phyloP scores from a whole-genome alignment of 352 stramenopile genomes.

The Plasmopara muralis region DNA sequence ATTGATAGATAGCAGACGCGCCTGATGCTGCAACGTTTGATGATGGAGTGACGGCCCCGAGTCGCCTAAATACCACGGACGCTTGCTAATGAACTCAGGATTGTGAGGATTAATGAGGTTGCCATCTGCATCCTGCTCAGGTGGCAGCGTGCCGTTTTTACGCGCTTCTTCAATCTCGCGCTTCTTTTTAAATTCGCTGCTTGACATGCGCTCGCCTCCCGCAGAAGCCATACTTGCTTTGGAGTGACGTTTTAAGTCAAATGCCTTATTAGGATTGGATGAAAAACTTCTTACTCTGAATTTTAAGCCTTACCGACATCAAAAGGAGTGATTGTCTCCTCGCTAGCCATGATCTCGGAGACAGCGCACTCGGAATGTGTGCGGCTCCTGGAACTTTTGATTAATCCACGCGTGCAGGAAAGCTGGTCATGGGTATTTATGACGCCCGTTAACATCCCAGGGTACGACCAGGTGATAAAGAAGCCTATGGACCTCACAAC shows the following conservation, averaged over 20 bases:
- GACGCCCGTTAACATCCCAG: slow-evolving; percentile 58
- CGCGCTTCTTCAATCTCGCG: slow-evolving; percentile 85
- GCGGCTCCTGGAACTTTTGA: slow-evolving; percentile 73
- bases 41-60: slow-evolving; percentile 92
- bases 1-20: slow-evolving; percentile 86
- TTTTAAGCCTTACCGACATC: background rate
- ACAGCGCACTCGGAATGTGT: slow-evolving; percentile 67
- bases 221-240: slow-evolving; percentile 43
- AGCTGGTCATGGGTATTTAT: slow-evolving; percentile 87
- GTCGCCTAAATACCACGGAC: slow-evolving; percentile 97
- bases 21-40: slow-evolving; percentile 89
- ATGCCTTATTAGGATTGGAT: slow-evolving; percentile 4
- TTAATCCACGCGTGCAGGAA: slow-evolving; percentile 74
- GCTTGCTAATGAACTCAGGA: slow-evolving; percentile 98
- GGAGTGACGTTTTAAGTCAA: background rate
- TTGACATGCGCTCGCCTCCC: slow-evolving; percentile 64
- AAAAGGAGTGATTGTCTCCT: slow-evolving; percentile 13
- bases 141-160: slow-evolving; percentile 82
- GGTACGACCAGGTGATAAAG: slow-evolving; percentile 71
- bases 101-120: slow-evolving; percentile 99
- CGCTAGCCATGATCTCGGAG: slow-evolving; percentile 57
- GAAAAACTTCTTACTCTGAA: background rate
- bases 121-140: slow-evolving; percentile 86
- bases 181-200: slow-evolving; percentile 83
- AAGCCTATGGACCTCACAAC: slow-evolving; percentile 80